A percentile compares a stretch with the other conserved stretches of the same genome.
These are phyloP conservation scores for Whalleya microplaca DNA, from an alignment of 2,329 filamentous ascomycete species.

Conservation along the genomic window DNA sequence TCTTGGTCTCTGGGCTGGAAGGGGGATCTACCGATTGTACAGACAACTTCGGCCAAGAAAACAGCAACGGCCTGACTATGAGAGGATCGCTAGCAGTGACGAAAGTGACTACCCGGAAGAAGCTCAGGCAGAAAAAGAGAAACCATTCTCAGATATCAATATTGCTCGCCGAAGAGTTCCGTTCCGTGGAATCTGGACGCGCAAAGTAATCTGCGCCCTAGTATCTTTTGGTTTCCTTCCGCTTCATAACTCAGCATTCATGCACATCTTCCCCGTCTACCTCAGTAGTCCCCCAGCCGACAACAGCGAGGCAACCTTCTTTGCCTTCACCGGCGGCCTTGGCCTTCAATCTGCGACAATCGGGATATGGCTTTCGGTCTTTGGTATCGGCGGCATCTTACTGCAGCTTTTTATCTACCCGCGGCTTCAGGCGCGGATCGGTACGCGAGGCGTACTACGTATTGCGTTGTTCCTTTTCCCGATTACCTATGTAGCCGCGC, in stretches of 20 bases:
- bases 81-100: conserved; percentile 22
- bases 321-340: conserved; percentile 62
- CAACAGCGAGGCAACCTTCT: conserved; percentile 40
- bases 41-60: conserved; percentile 13
- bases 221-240: conserved; percentile 53
- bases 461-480: conserved; percentile 62
- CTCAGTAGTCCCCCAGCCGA: conserved; percentile 58
- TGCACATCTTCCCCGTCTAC: conserved; percentile 65
- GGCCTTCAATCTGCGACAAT: conserved; percentile 48
- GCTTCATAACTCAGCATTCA: conserved; percentile 67
- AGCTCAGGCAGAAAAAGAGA: conserved; percentile 15
- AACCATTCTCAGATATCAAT: conserved; percentile 2
- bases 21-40: conserved; percentile 14
- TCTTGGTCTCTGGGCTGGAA: conserved; percentile 23
- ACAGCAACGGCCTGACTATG: conserved; percentile 13
- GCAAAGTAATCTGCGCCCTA: conserved; percentile 39
- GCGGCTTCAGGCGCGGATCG: conserved; percentile 58
- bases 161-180: conserved; percentile 9
- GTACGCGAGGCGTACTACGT: conserved; percentile 61
- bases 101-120: conserved; percentile 23
- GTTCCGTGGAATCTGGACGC: conserved; percentile 35
- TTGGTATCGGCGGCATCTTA: conserved; percentile 63
- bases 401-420: conserved; percentile 67
- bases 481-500: conserved; percentile 60
- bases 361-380: conserved; percentile 54